These are phyloP conservation scores for Penicillium hordei DNA, from an alignment of 2,329 filamentous ascomycete genomes.

Conservation along the genomic window DNA sequence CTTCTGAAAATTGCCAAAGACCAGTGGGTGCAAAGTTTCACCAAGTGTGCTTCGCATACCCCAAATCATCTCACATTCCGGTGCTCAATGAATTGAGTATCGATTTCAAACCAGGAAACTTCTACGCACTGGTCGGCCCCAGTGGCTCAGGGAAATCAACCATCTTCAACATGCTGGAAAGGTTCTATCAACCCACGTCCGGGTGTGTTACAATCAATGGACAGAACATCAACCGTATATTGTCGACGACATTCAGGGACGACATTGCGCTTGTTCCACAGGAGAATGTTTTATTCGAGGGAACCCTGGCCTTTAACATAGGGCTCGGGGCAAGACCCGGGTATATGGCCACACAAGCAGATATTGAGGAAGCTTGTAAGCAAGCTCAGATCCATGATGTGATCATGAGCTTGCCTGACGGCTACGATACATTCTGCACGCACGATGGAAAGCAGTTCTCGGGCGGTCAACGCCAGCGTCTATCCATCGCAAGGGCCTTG, in stretches of 20 bases:
- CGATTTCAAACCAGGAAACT: slow-evolving; percentile 57
- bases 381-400: slow-evolving; percentile 70
- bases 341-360: slow-evolving; percentile 55
- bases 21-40: too few relatives aligned
- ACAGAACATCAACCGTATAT: too few relatives aligned
- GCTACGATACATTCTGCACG: slow-evolving; percentile 63
- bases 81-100: slow-evolving; percentile 41
- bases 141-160: slow-evolving; percentile 69
- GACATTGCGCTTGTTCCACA: slow-evolving; percentile 50
- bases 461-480: slow-evolving; percentile 58
- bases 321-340: slow-evolving; percentile 50
- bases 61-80: neutral
- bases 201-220: too few relatives aligned
- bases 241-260: slow-evolving; percentile 32
- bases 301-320: slow-evolving; percentile 49
- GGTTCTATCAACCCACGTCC: slow-evolving; percentile 53
- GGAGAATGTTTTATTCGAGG: slow-evolving; percentile 49
- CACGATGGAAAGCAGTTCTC: slow-evolving; percentile 56
- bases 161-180: slow-evolving; percentile 57
- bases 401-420: slow-evolving; percentile 61
- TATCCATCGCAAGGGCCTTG: slow-evolving; percentile 59
- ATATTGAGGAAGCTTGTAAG: slow-evolving; percentile 65
- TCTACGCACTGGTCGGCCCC: slow-evolving; percentile 64
- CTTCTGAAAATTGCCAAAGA: too few relatives aligned
- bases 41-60: neutral